Conservation (phyloP, 2,329 filamentous ascomycete genomes). For the Microdochium bolleyi region DNA sequence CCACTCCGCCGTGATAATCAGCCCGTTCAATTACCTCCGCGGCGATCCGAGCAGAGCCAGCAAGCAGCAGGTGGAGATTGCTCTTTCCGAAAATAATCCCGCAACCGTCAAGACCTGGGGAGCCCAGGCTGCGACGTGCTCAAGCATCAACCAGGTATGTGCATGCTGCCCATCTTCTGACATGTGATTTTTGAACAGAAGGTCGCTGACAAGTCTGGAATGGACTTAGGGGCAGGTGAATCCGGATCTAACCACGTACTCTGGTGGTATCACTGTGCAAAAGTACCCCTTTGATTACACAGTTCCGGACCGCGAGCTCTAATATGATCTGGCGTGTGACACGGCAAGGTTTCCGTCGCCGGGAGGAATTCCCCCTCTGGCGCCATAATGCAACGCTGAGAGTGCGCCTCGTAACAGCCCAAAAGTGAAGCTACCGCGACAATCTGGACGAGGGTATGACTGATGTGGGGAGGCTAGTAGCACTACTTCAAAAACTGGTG, state of each 20-base stretch:
- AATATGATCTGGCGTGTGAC: not conserved
- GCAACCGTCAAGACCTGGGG: not conserved
- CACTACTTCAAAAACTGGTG: not conserved
- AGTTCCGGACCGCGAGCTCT: not conserved
- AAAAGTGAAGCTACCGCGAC: not conserved
- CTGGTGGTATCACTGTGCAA: not conserved
- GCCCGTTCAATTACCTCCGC: slow-evolving; percentile 34
- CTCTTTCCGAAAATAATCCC: not conserved
- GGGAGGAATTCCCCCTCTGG: not conserved
- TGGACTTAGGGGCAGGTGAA: not conserved
- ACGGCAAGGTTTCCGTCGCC: not conserved
- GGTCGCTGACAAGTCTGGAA: not conserved
- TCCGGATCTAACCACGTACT: not conserved
- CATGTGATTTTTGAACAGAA: not conserved
- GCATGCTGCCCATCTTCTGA: not conserved
- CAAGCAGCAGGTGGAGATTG: not conserved
- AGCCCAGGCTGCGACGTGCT: not conserved
- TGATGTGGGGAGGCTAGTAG: not conserved
- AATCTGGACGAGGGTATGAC: not conserved
- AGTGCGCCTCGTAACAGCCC: no score
- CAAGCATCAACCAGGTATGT: not conserved
- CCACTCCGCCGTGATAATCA: slow-evolving; percentile 32
- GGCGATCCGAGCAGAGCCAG: slow-evolving; percentile 22
- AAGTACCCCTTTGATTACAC: not conserved
- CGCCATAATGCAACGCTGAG: not conserved